phyloP scores from a whole-genome alignment of 306 rosid species.

The Cajanus cajan region DNA sequence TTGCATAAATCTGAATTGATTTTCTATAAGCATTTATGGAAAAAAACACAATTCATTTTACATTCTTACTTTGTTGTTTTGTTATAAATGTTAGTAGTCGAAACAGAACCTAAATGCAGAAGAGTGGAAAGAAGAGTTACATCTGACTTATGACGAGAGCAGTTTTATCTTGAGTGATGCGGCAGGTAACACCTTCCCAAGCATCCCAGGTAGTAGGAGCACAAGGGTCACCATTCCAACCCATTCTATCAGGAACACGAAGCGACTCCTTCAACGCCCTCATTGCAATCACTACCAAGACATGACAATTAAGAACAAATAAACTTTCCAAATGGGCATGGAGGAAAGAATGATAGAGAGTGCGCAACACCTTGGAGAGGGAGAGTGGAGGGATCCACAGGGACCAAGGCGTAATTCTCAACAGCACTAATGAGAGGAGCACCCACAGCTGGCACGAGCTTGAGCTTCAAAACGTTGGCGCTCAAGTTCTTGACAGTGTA shows the following conservation, averaged over 20 bases:
- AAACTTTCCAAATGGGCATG: not conserved
- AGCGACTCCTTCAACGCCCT: conserved; percentile 83
- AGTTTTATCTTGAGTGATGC: conserved; percentile 49
- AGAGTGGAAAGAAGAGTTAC: conserved; percentile 39
- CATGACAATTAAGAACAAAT: not conserved
- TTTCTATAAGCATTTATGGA: too few species aligned
- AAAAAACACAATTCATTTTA: not conserved
- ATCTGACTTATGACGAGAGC: conserved; percentile 74
- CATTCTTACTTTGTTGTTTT: too few species aligned
- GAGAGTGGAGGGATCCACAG: conserved; percentile 67
- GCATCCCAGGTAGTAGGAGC: conserved; percentile 96
- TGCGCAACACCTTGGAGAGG: conserved; percentile 86
- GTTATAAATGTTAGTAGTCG: too few species aligned
- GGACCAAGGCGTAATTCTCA: conserved; percentile 88
- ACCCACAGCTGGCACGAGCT: conserved; percentile 58
- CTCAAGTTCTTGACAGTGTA: conserved; percentile 69
- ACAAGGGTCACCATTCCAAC: conserved; percentile 99
- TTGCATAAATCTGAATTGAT: too few species aligned
- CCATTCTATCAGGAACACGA: conserved; percentile 92
- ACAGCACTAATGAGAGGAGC: conserved; percentile 66
- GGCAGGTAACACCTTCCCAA: conserved; percentile 98
- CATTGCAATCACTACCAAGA: conserved; percentile 72
- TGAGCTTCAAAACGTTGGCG: conserved; percentile 45
- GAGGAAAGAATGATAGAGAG: not conserved
- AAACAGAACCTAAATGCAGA: too few species aligned